Evolutionary conservation across 495 filamentous ascomycete genomes (phyloP), one percentile per base, ranked within the genome.

Genomic region (Penicillium coprophilum): DNA sequence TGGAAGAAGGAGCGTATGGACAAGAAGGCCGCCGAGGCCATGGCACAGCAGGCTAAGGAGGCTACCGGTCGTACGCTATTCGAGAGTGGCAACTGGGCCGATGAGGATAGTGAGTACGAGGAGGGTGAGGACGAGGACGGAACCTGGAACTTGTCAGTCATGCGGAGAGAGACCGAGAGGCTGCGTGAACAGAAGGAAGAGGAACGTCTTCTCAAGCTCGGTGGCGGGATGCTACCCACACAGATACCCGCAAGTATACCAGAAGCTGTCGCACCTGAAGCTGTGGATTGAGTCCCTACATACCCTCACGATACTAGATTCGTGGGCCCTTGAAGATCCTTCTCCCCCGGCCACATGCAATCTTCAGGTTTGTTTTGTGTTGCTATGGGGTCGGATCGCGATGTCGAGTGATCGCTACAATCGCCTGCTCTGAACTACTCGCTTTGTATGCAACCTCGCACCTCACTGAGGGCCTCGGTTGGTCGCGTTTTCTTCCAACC

Each of bases 1-100:
- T 99, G 94, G 92, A 99, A 97, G 82, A 86, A 90, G 74, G 87
- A 91, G 45, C 87, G 94, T 43, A 70, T 97, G 63, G 86, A 91
- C 72, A 99, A 99, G 86, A 97, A 96, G 80, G 87, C 87, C 19
- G 94, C 92, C 31, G 94, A 97, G 64, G 86, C 90, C 55, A 84
- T 96, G 70, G 92, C 93, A 31, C 81, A 85, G 62, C 80, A 87
- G 70, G 89, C 91, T 58, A 97, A 96, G 79, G 94, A 99, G 62
- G 91, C 90, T 17, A 99, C 95, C 27, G 94, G 94, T 61, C 82
- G 92, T 72, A 88, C 90, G 24, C 76, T 99, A 73, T 99, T 99
- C 71, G 94, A 99, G 74, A 90, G 89, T 71, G 94, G 94, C 61
- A 91, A 92, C 71, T 98, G 95, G 95, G 81, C 74, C 47, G 85